A percentile compares a stretch with the other conserved stretches of the same genome.
These are phyloP conservation scores for Pyronema domesticum DNA, from an alignment of 495 filamentous ascomycete genomes.

Conservation along the genomic window DNA sequence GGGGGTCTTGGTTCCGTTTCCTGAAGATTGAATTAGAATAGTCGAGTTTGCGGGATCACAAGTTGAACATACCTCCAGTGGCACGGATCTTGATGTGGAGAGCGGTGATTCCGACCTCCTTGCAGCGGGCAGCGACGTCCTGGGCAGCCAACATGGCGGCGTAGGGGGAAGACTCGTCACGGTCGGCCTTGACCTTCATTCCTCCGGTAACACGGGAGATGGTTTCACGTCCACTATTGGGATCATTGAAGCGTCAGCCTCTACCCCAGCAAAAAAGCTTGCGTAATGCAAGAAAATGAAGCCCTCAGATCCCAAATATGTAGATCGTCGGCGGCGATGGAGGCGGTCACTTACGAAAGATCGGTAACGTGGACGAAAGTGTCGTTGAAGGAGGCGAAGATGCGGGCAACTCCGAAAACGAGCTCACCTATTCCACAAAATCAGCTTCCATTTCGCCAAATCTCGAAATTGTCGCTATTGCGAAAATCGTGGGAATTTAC, in stretches of 20 bases:
- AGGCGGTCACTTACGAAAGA: conserved; percentile 57
- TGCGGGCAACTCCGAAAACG: conserved; percentile 96
- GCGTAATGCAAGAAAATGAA: conserved; percentile 3
- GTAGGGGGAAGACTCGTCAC: conserved; percentile 98
- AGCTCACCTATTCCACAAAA: conserved; percentile 52
- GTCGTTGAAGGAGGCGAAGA: conserved; percentile 98
- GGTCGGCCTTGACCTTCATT: conserved; percentile 99
- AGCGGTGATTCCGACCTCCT: conserved; percentile 97
- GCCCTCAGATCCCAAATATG: conserved; percentile 4
- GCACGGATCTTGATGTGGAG: conserved; percentile 99
- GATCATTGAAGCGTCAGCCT: conserved; percentile 26
- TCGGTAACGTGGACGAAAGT: conserved; percentile 95
- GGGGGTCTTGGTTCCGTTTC: conserved; percentile 98
- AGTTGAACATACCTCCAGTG: conserved; percentile 58
- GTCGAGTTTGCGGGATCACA: background rate
- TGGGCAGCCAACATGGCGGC: conserved; percentile 99
- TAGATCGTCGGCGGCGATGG: conserved; percentile 12
- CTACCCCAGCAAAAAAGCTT: conserved; percentile 15
- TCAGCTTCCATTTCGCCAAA: conserved; percentile 6
- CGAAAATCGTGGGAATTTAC: conserved; percentile 11
- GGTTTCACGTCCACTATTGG: conserved; percentile 90
- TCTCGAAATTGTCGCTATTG: background rate
- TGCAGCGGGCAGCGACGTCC: conserved; percentile 87
- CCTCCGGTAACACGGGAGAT: conserved; percentile 97
- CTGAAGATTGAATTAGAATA: conserved; percentile 26